Percentiles rank a stretch among this genome's conserved stretches.
Evolutionary conservation across 306 rosid species (phyloP).

Genomic region (Sicyos baderoa): DNA sequence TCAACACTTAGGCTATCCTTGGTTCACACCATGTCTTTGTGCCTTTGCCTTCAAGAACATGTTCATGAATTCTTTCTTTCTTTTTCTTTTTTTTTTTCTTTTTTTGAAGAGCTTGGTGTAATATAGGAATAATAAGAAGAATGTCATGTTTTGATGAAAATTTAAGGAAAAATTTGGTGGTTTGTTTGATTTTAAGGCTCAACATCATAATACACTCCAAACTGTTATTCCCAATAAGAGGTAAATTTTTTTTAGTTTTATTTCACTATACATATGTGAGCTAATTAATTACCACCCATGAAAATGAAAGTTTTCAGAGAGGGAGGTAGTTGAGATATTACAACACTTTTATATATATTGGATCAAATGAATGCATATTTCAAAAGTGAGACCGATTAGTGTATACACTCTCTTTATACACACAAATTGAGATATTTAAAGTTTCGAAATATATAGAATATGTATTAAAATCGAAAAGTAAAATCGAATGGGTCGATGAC

Average conservation of each 20-base stretch:
- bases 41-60: background rate
- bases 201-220: background rate
- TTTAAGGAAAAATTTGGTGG: background rate
- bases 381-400: background rate
- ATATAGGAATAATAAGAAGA: background rate
- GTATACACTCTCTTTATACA: background rate
- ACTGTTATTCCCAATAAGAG: too few relatives aligned
- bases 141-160: background rate
- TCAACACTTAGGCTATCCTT: background rate
- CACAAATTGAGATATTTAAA: too few relatives aligned
- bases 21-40: background rate
- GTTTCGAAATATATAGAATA: too few relatives aligned
- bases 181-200: background rate
- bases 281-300: too few relatives aligned
- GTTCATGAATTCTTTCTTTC: background rate
- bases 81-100: background rate
- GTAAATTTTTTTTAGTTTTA: too few relatives aligned
- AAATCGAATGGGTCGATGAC: too few relatives aligned
- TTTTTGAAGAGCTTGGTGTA: background rate
- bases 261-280: too few relatives aligned
- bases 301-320: background rate
- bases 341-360: too few relatives aligned
- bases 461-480: too few relatives aligned
- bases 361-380: background rate
- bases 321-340: too few relatives aligned